Conservation (phyloP, 164 flowering plant genomes). For the Tetracentron sinense region DNA sequence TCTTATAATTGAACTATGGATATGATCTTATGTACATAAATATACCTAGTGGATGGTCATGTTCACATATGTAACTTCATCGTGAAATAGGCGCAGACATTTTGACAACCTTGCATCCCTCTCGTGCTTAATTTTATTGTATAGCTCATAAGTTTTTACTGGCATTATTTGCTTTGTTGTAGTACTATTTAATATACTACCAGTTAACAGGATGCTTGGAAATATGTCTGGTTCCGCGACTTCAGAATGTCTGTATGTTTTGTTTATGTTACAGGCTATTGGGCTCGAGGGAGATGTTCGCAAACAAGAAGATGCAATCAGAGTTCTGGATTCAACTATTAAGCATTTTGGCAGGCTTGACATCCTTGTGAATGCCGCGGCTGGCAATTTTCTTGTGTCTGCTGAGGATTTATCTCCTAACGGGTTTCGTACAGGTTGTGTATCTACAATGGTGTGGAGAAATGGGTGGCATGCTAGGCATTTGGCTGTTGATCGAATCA, state of each 20-base stretch:
- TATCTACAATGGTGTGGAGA: background rate
- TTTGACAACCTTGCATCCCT: too few relatives aligned
- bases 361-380: constrained; percentile 90
- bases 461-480: background rate
- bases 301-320: constrained; percentile 71
- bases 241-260: background rate
- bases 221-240: background rate
- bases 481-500: background rate
- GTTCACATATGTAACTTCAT: too few relatives aligned
- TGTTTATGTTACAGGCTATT: constrained; percentile 50
- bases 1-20: too few relatives aligned
- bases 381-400: constrained; percentile 83
- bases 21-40: too few relatives aligned
- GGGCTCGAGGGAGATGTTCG: constrained; percentile 91
- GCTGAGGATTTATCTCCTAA: constrained; percentile 90
- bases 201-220: too few relatives aligned
- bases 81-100: too few relatives aligned
- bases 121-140: too few relatives aligned
- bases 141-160: too few relatives aligned
- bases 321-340: constrained; percentile 70
- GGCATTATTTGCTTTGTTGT: too few relatives aligned
- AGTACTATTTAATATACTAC: too few relatives aligned
- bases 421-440: constrained; percentile 92
- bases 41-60: too few relatives aligned
- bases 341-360: constrained; percentile 77